Evolutionary conservation across 495 filamentous ascomycete species (phyloP), one percentile per base, ranked within the genome.

Genomic region (Lophium mytilinum): DNA sequence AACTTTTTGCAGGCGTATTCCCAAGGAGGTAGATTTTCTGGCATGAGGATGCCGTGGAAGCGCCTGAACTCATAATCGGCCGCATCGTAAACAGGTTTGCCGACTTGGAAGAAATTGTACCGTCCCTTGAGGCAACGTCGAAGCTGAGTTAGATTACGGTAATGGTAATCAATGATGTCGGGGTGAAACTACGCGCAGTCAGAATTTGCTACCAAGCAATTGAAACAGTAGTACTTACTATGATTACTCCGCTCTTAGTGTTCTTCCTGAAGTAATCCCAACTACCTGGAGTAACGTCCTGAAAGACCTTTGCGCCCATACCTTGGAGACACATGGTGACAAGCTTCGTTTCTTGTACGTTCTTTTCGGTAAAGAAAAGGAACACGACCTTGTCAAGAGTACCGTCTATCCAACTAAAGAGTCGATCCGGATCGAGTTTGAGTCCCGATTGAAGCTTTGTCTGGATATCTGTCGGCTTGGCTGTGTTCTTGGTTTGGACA

Each of bases 211-310:
- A 3, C 34, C 3, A 48, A 47, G 30, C n/a, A 10, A 1, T 7
- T 10, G 11, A 40, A 12, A 14, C 10, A 53, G 1, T 2, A 30
- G 46, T 10, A 52, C 62, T 19, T 55, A 60, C 60, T 15, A 66
- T 53, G 24, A 66, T 52, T 4, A 63, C 56, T 19, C 64, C 64
- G n/a, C 47, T 55, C 9, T 52, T 55, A 9, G 49, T 52, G 5
- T 57, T 14, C 3, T 56, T 21, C 9, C 37, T 48, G 56, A 66
- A 66, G 9, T 24, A 9, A 15, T 56, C 54, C 64, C 64, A 66
- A n/a, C 56, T 46, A 12, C 64, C 64, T 15, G 55, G 50, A 1
- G 37, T 14, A 45, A 53, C 51, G 19, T 54, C 47, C 40, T 34
- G 59, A 37, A 14, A 61, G 0, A 66, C 57, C 40, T 60, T 55